Conservation (phyloP, 2,329 filamentous ascomycete genomes). For the Colletotrichum kahawae region DNA sequence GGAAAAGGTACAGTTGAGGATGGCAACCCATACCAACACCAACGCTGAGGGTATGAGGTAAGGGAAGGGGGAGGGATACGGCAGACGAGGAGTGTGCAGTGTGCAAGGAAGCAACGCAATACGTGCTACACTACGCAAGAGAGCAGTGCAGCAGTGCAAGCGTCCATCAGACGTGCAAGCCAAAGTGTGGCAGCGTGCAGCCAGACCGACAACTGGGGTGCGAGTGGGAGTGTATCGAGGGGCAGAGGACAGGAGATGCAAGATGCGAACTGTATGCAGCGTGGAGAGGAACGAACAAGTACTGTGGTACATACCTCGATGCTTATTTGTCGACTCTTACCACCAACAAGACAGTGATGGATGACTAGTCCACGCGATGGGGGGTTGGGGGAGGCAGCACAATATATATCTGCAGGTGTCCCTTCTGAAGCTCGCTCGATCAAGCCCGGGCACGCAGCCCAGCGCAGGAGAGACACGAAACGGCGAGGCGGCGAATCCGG, state of each 20-base stretch:
- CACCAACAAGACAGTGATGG: neutral
- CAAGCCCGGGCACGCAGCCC: neutral
- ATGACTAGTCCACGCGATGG: neutral
- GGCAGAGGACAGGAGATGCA: neutral
- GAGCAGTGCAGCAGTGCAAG: conserved; percentile 1
- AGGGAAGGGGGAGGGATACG: neutral
- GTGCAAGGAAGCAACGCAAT: conserved; percentile 2
- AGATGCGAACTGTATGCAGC: neutral
- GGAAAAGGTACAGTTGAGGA: neutral
- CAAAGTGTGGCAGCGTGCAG: conserved; percentile 20
- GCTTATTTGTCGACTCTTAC: conserved; percentile 1
- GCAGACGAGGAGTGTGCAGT: neutral
- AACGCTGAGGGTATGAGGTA: neutral
- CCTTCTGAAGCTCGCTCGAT: neutral
- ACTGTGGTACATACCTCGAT: conserved; percentile 10
- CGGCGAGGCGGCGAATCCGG: conserved; percentile 15
- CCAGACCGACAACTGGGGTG: conserved; percentile 19
- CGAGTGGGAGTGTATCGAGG: neutral
- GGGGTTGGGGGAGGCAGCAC: neutral
- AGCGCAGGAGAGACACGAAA: neutral
- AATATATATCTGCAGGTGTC: neutral
- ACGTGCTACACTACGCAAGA: neutral
- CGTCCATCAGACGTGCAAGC: conserved; percentile 21
- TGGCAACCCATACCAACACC: neutral
- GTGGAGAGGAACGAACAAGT: neutral